Conservation (phyloP, 2,329 filamentous ascomycete genomes). For the Drechslerella coelobrocha region DNA sequence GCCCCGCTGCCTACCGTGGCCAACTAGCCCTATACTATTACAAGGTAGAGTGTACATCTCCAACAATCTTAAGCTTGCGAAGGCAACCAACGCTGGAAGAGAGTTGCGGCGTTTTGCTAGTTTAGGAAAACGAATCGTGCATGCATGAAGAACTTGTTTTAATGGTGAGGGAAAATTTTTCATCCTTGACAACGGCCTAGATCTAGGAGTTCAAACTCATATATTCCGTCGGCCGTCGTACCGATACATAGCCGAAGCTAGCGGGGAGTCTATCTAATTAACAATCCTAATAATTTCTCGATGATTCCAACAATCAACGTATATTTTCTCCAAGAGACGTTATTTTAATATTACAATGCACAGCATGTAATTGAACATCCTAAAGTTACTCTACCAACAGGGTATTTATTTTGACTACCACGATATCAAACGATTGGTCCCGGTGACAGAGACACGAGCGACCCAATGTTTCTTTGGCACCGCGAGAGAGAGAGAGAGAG, state of each 20-base stretch:
- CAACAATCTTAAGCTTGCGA: not conserved
- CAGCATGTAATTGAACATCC: no score
- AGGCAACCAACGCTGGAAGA: not conserved
- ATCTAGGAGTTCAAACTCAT: no score
- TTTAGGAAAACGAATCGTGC: conserved; percentile 1
- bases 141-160: conserved; percentile 1
- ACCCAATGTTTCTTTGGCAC: no score
- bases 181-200: not conserved
- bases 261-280: not conserved
- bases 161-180: not conserved
- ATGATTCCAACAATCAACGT: no score
- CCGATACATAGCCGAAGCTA: not conserved
- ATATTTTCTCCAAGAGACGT: no score
- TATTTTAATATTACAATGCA: no score
- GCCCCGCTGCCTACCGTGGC: not conserved
- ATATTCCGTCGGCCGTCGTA: not conserved
- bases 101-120: not conserved
- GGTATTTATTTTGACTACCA: no score
- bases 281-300: not conserved
- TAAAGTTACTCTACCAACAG: no score
- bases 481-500: no score
- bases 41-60: not conserved
- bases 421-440: no score
- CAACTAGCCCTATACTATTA: not conserved
- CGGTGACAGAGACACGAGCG: no score